These are phyloP conservation scores for Cercophora newfieldiana DNA, from an alignment of 495 filamentous ascomycete genomes.

Conservation along the genomic window DNA sequence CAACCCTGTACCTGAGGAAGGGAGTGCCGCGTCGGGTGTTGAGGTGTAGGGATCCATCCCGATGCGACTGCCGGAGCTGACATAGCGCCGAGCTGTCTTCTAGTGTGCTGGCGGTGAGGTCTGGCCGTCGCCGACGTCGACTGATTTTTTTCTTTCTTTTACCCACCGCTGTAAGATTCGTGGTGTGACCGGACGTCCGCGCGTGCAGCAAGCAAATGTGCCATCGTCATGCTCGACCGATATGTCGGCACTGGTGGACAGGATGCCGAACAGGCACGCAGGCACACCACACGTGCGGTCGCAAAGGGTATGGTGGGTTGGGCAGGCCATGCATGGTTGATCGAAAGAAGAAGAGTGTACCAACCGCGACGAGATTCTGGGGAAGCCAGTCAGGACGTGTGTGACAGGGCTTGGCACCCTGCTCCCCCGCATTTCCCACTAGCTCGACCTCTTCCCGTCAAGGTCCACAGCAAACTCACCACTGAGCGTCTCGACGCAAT, in stretches of 20 bases:
- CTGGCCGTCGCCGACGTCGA: not conserved
- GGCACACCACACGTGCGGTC: constrained; percentile 2
- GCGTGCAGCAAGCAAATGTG: not conserved
- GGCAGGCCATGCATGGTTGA: constrained; percentile 5
- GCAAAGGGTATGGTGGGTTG: not conserved
- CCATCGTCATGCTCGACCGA: constrained; percentile 9
- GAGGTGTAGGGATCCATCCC: not conserved
- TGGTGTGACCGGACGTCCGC: not conserved
- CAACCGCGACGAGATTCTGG: constrained; percentile 1
- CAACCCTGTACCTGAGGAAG: not conserved
- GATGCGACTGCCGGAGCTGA: constrained; percentile 11
- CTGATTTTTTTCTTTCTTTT: not conserved
- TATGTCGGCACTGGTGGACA: constrained; percentile 1
- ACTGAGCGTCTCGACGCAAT: not conserved
- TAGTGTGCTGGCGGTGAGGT: not conserved
- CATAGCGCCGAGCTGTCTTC: not conserved
- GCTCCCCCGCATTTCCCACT: constrained; percentile 10
- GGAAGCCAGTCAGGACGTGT: not conserved
- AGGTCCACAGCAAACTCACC: not conserved
- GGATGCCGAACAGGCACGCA: constrained; percentile 5
- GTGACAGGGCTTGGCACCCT: not conserved
- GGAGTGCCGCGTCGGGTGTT: not conserved
- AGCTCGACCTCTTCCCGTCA: not conserved
- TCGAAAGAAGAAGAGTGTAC: constrained; percentile 10
- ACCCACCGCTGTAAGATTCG: not conserved